phyloP scores from a whole-genome alignment of 257 asterid species.

The Solanum bulbocastanum region DNA sequence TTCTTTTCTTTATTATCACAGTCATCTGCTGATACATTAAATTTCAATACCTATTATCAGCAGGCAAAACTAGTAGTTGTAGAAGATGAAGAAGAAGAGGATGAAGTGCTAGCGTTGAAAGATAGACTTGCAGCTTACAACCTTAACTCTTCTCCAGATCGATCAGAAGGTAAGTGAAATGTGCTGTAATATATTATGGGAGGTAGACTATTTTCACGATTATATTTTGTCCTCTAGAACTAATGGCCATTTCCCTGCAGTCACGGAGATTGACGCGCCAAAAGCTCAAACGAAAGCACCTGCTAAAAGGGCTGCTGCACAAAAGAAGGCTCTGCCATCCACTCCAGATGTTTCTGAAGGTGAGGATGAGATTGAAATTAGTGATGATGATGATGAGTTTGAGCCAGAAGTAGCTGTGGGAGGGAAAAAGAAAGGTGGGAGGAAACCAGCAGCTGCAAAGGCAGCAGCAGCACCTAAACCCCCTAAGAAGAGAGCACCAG shows the following conservation, averaged over 20 bases:
- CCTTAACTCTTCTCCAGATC: constrained; percentile 79
- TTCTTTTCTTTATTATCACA: neutral
- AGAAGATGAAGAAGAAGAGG: constrained; percentile 48
- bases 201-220: neutral
- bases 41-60: constrained; percentile 1
- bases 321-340: constrained; percentile 34
- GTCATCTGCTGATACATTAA: neutral
- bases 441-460: constrained; percentile 34
- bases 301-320: constrained; percentile 33
- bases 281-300: constrained; percentile 40
- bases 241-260: constrained; percentile 10
- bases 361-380: constrained; percentile 22
- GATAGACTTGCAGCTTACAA: constrained; percentile 79
- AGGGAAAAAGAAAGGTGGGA: constrained; percentile 44
- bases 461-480: constrained; percentile 25
- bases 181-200: neutral
- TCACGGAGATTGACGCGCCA: constrained; percentile 31
- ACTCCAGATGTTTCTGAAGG: constrained; percentile 33
- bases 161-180: constrained; percentile 38
- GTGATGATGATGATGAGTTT: constrained; percentile 37
- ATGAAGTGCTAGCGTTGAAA: constrained; percentile 55
- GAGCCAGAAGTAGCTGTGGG: constrained; percentile 18
- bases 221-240: neutral
- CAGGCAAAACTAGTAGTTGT: constrained; percentile 32
- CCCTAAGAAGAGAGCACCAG: constrained; percentile 51